These are phyloP conservation scores for Clavispora santaluciae DNA, from an alignment of 805 yeast genomes.

Conservation along the genomic window DNA sequence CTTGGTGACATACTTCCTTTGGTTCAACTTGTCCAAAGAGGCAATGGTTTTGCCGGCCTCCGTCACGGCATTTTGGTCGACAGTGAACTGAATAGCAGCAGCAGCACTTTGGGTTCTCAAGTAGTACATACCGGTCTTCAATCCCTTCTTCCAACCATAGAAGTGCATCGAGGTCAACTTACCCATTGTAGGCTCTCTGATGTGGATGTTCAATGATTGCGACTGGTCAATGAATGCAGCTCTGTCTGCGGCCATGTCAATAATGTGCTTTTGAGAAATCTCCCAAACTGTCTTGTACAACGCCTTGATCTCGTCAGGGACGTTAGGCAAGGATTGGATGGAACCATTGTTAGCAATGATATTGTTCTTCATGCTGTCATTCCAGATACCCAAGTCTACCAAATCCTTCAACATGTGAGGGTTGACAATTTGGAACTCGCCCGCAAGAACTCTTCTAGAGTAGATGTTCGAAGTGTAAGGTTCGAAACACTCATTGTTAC, in stretches of 20 bases:
- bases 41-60: slow-evolving; percentile 38
- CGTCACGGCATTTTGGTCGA: slow-evolving; percentile 40
- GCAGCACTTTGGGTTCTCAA: slow-evolving; percentile 96
- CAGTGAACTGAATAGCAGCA: slow-evolving; percentile 85
- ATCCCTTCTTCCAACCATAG: slow-evolving; percentile 97
- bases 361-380: slow-evolving; percentile 51
- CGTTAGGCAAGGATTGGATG: slow-evolving; percentile 48
- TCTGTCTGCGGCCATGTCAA: slow-evolving; percentile 64
- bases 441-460: slow-evolving; percentile 59
- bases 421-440: slow-evolving; percentile 61
- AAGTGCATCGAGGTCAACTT: slow-evolving; percentile 97
- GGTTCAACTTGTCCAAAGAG: slow-evolving; percentile 33
- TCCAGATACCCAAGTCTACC: slow-evolving; percentile 56
- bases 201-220: slow-evolving; percentile 85
- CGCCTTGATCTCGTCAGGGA: slow-evolving; percentile 51
- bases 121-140: slow-evolving; percentile 98
- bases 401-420: slow-evolving; percentile 55
- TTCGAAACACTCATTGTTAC: slow-evolving; percentile 59
- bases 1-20: slow-evolving; percentile 32
- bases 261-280: slow-evolving; percentile 52
- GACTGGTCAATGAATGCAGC: slow-evolving; percentile 86
- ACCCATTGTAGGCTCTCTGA: slow-evolving; percentile 90
- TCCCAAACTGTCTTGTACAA: slow-evolving; percentile 62
- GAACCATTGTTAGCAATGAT: slow-evolving; percentile 57
- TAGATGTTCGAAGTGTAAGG: slow-evolving; percentile 60